Percentiles rank a stretch among this genome's conserved stretches.
phyloP scores from a whole-genome alignment of 495 filamentous ascomycete genomes.

The Melanomma pulvis-pyrius region DNA sequence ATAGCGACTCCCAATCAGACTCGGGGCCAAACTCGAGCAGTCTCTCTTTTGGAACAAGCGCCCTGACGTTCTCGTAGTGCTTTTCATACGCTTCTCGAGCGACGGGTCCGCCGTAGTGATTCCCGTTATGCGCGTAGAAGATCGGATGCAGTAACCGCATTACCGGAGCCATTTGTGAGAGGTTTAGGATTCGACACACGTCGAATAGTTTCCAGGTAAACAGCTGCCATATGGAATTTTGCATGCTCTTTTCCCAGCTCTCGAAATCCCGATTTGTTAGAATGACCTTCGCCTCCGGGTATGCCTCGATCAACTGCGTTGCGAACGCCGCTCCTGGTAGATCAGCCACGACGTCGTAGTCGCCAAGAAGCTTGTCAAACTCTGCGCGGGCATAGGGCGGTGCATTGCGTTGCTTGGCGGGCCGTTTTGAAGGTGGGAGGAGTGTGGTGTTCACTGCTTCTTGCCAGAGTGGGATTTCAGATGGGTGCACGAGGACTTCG shows the following conservation, averaged over 20 bases:
- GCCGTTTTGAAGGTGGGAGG: background rate
- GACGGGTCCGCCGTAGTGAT: constrained; percentile 15
- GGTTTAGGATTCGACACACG: background rate
- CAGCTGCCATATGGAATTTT: constrained; percentile 5
- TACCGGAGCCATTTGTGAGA: constrained; percentile 19
- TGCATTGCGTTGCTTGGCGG: constrained; percentile 45
- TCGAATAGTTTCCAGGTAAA: constrained; percentile 19
- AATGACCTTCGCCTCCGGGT: constrained; percentile 54
- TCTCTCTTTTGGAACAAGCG: constrained; percentile 11
- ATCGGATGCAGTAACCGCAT: constrained; percentile 12
- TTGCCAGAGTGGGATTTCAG: constrained; percentile 7
- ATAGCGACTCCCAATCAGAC: constrained; percentile 26
- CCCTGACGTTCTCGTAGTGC: constrained; percentile 19
- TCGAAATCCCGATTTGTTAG: constrained; percentile 49
- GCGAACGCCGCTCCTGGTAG: constrained; percentile 45
- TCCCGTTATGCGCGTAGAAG: constrained; percentile 14
- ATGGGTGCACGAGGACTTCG: constrained; percentile 4
- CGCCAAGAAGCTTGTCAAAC: constrained; percentile 52
- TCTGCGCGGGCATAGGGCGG: constrained; percentile 39
- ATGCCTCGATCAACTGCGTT: constrained; percentile 49
- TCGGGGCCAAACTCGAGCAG: constrained; percentile 23
- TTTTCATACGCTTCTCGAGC: constrained; percentile 18
- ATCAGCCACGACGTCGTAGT: constrained; percentile 51
- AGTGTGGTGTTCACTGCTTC: constrained; percentile 16
- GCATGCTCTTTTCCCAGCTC: constrained; percentile 44